These are phyloP conservation scores for Lachancea kluyveri DNA, from an alignment of 805 yeast species.

Conservation along the genomic window DNA sequence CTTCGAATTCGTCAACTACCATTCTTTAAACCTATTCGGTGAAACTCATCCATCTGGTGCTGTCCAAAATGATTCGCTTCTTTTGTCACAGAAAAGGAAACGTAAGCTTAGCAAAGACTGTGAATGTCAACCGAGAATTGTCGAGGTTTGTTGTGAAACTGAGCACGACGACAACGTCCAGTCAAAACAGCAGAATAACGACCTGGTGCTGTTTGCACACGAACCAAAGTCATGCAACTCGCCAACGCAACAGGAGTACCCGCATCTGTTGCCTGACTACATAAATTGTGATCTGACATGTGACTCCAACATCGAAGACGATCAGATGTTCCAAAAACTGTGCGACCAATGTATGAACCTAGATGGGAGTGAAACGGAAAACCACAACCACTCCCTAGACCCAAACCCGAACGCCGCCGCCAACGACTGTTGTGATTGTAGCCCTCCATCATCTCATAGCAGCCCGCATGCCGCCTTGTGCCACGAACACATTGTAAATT, in stretches of 20 bases:
- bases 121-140: constrained; percentile 32
- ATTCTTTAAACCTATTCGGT: constrained; percentile 16
- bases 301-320: constrained; percentile 10
- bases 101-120: constrained; percentile 4
- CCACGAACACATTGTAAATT: constrained; percentile 17
- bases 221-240: not conserved
- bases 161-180: constrained; percentile 17
- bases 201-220: constrained; percentile 10
- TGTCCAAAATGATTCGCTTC: constrained; percentile 1
- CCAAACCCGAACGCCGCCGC: too few species aligned
- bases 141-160: constrained; percentile 38
- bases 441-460: too few species aligned
- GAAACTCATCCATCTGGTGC: constrained; percentile 1
- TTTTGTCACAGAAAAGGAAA: constrained; percentile 3
- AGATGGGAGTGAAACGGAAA: constrained; percentile 9
- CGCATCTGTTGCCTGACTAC: constrained; percentile 10
- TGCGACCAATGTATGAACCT: constrained; percentile 10
- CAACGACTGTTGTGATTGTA: too few species aligned
- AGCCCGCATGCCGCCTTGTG: not conserved
- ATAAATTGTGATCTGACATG: constrained; percentile 27
- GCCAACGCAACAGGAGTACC: not conserved
- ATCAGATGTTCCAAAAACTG: constrained; percentile 12
- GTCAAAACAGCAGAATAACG: constrained; percentile 4
- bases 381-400: too few species aligned
- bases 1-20: constrained; percentile 37